Conservation (phyloP, 2,329 filamentous ascomycete species). For the Truncatella angustata region DNA sequence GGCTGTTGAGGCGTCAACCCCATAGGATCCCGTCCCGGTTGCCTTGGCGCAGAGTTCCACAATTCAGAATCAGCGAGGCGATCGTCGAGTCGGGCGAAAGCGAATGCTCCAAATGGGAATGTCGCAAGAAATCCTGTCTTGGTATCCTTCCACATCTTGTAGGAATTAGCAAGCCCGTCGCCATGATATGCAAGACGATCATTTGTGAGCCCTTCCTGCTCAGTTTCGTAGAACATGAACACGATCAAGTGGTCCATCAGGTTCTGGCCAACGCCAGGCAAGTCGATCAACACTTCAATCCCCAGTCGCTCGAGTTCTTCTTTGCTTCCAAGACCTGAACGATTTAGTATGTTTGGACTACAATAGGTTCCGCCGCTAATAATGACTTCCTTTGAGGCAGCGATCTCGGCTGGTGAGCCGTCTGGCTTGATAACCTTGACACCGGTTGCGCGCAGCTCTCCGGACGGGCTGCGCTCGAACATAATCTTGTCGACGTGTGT, state of each 20-base stretch:
- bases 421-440: slow-evolving; percentile 39
- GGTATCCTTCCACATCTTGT: slow-evolving; percentile 55
- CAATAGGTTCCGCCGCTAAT: slow-evolving; percentile 48
- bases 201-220: slow-evolving; percentile 48
- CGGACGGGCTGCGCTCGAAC: slow-evolving; percentile 33
- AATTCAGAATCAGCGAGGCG: slow-evolving; percentile 52
- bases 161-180: slow-evolving; percentile 47
- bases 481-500: slow-evolving; percentile 52
- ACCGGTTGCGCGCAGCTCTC: slow-evolving; percentile 39
- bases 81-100: slow-evolving; percentile 60
- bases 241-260: slow-evolving; percentile 37
- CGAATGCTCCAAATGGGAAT: slow-evolving; percentile 63
- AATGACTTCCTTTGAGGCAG: slow-evolving; percentile 37
- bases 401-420: slow-evolving; percentile 33
- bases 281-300: slow-evolving; percentile 12
- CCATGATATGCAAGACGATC: slow-evolving; percentile 54
- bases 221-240: slow-evolving; percentile 61
- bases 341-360: slow-evolving; percentile 49
- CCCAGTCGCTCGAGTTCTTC: slow-evolving; percentile 30
- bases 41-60: slow-evolving; percentile 50
- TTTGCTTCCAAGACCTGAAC: slow-evolving; percentile 49
- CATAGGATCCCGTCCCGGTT: slow-evolving; percentile 60
- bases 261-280: slow-evolving; percentile 21
- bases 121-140: slow-evolving; percentile 57
- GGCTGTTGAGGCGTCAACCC: slow-evolving; percentile 54